A percentile compares a stretch with the other conserved stretches of the same genome.
Conservation (phyloP, 2,329 filamentous ascomycete species). For the Hysterium pulicare region DNA sequence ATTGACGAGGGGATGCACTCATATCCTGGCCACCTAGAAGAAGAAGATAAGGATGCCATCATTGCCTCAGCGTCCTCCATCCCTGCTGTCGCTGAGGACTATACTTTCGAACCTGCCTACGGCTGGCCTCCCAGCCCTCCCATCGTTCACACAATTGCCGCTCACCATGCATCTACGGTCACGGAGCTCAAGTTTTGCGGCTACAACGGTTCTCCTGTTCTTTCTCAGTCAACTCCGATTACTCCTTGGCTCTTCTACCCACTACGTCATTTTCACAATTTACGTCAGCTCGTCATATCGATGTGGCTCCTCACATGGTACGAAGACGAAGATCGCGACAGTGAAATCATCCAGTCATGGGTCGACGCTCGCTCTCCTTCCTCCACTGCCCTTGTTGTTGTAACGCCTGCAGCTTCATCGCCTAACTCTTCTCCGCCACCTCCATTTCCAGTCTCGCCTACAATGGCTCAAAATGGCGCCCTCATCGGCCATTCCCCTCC, state of each 20-base stretch:
- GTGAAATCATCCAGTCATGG: slow-evolving; percentile 46
- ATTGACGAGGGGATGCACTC: slow-evolving; percentile 23
- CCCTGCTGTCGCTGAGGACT: slow-evolving; percentile 15
- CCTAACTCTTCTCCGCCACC: slow-evolving; percentile 13
- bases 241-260: slow-evolving; percentile 37
- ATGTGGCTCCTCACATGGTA: slow-evolving; percentile 43
- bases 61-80: slow-evolving; percentile 17
- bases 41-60: slow-evolving; percentile 25
- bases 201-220: slow-evolving; percentile 42
- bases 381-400: slow-evolving; percentile 38
- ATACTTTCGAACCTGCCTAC: slow-evolving; percentile 35
- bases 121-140: slow-evolving; percentile 40
- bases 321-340: slow-evolving; percentile 38
- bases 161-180: slow-evolving; percentile 39
- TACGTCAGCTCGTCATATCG: slow-evolving; percentile 40
- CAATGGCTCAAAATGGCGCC: slow-evolving; percentile 24
- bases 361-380: slow-evolving; percentile 36
- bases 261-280: slow-evolving; percentile 42
- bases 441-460: slow-evolving; percentile 22
- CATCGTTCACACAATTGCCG: slow-evolving; percentile 42
- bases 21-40: slow-evolving; percentile 23
- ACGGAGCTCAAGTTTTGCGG: slow-evolving; percentile 49
- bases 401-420: slow-evolving; percentile 24
- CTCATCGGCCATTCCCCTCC: too few species aligned
- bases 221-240: slow-evolving; percentile 37